Evolutionary conservation across 2,329 filamentous ascomycete species (phyloP), one percentile per base, ranked within the genome.

Genomic region (Fusarium heterosporum): DNA sequence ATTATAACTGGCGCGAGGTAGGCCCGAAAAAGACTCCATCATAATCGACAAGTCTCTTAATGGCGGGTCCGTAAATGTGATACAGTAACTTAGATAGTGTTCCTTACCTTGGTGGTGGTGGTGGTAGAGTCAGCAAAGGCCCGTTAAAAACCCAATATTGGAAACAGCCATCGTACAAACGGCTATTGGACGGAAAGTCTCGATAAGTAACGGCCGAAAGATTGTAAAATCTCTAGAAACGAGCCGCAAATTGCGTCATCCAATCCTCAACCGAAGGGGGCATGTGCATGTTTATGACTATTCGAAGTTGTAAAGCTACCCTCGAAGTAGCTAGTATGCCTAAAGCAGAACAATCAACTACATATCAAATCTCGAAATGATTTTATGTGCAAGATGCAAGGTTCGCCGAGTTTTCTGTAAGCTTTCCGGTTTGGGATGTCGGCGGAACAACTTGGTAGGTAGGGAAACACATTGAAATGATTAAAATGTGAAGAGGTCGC

Each of bases 111-210:
- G 22, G 22, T 22, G 22, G 22, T 22, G 22, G 22, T 22, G 22
- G 17, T 34, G 40, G 50, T n/a, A 32, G 10, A 30, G 22, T 25
- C 47, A 53, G 32, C 34, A 22, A 36, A 60, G 32, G 19, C 45
- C 49, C 41, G 38, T 17, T 12, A 22, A 13, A 62, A n/a, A 22
- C n/a, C 29, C 26, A 22, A 51, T 28, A n/a, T 25, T 29, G 28
- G 25, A 34, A 30, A 30, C 14, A 19, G 32, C 34, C 25, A 50
- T 54, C 49, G 29, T 45, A 46, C 40, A 30, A 43, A 58, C 42
- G 25, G 30, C 34, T 38, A 45, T 54, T 38, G 39, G 57, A 28
- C 50, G 64, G 70, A 67, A 70, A 70, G 56, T 63, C 59, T 72
- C 60, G 43, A 71, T 41, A 38, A 39, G 49, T 38, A 45, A 55